Percentiles rank a stretch among this genome's conserved stretches.
These are phyloP conservation scores for Chaetomium sp. DNA, from an alignment of 2,329 filamentous ascomycete species.

Conservation along the genomic window DNA sequence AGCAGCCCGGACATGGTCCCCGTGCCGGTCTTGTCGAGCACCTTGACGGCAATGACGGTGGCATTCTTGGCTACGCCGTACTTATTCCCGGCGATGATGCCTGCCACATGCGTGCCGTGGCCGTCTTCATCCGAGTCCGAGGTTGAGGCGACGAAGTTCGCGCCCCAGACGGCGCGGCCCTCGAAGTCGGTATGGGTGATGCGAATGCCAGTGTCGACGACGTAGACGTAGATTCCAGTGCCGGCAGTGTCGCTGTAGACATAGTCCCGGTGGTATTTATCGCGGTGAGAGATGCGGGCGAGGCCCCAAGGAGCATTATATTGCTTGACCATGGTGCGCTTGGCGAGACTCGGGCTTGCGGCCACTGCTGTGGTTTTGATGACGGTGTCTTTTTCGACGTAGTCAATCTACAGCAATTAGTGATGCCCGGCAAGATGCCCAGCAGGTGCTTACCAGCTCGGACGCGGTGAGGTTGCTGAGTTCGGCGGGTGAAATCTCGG, in stretches of 20 bases:
- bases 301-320: slow-evolving; percentile 36
- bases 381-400: slow-evolving; percentile 32
- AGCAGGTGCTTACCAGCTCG: slow-evolving; percentile 16
- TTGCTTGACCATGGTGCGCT: slow-evolving; percentile 29
- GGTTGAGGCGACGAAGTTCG: slow-evolving; percentile 34
- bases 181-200: slow-evolving; percentile 42
- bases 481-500: slow-evolving; percentile 42
- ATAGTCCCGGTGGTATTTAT: slow-evolving; percentile 30
- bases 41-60: slow-evolving; percentile 40
- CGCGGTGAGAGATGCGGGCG: slow-evolving; percentile 37
- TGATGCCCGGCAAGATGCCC: background rate
- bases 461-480: slow-evolving; percentile 42
- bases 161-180: slow-evolving; percentile 38
- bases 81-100: slow-evolving; percentile 37
- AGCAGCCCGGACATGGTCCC: slow-evolving; percentile 36
- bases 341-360: background rate
- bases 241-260: slow-evolving; percentile 37
- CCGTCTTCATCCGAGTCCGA: slow-evolving; percentile 35
- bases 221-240: slow-evolving; percentile 43
- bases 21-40: slow-evolving; percentile 30
- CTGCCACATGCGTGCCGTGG: slow-evolving; percentile 43
- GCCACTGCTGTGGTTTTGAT: slow-evolving; percentile 29
- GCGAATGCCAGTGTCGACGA: slow-evolving; percentile 51
- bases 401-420: slow-evolving; percentile 29
- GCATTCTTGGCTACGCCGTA: slow-evolving; percentile 41